Evolutionary conservation across 73 alveolate species (phyloP), one percentile per base, ranked within the genome.

Genomic region (Stentor roeselii): DNA sequence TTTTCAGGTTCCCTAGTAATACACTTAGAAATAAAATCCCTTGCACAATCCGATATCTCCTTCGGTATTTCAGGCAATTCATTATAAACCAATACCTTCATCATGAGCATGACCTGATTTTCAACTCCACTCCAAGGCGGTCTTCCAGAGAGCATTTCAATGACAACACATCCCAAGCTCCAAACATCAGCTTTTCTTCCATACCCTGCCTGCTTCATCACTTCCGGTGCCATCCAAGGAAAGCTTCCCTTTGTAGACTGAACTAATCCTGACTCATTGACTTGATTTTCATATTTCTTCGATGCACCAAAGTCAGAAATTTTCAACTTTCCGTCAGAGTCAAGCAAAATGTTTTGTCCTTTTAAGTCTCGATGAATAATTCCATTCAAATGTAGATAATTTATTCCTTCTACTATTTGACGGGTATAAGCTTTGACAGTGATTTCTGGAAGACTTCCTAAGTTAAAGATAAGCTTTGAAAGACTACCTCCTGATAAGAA

Each of bases 321-420:
- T 85, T 95, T 93, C 75, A 95, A 93, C 34, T 59, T 59, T 36
- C 91, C 91, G 59, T 92, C 60, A 37, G 92, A 92, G 89, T 91
- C 92, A 41, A 95, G 86, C 90, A 95, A 61, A 3, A 95, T 95
- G 82, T 95, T 95, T 78, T 92, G 86, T 34, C 97, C 96, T 59
- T 95, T 95, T 11, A 95, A 88, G 88, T 95, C 98, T 59, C 98
- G 80, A 86, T 95, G 98, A 32, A 95, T 86, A 36, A 93, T 92
- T 59, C 92, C 92, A 60, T 88, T 83, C 37, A 82, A 4, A 83
- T 95, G 98, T 80, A 95, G 59, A 58, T 87, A 90, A 59, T 90
- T 90, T 15, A 90, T 27, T 1, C 88, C 95, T 58, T 89, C 41
- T 6, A 90, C 50, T 39, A 90, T 59, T 60, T 90, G 90, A 31